Evolutionary conservation across 1,284 basidiomycete genomes (phyloP).

Genomic region (Ganoderma lucidum): DNA sequence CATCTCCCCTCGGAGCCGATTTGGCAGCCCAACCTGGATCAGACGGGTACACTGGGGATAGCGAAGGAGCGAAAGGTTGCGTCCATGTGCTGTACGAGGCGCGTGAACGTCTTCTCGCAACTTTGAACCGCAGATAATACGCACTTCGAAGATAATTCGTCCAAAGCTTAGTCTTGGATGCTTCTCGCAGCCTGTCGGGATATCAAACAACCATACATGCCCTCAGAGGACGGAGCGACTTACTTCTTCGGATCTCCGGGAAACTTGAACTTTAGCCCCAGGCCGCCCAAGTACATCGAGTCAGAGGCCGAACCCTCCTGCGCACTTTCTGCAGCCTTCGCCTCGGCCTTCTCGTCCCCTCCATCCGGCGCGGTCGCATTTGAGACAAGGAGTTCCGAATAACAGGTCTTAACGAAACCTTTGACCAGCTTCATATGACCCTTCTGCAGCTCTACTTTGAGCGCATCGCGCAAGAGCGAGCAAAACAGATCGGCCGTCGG

Average conservation of each 20-base stretch:
- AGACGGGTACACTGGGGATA: slow-evolving; percentile 97
- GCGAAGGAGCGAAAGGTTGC: slow-evolving; percentile 90
- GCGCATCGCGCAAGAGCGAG: slow-evolving; percentile 85
- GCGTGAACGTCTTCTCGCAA: slow-evolving; percentile 11
- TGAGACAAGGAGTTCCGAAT: slow-evolving; percentile 87
- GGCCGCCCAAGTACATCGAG: slow-evolving; percentile 81
- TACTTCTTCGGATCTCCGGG: slow-evolving; percentile 95
- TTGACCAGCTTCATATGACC: slow-evolving; percentile 96
- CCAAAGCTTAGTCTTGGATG: slow-evolving; percentile 98
- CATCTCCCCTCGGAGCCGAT: slow-evolving; percentile 94
- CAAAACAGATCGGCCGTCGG: slow-evolving; percentile 97
- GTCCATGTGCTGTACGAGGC: slow-evolving; percentile 73
- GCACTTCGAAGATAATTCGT: slow-evolving; percentile 85
- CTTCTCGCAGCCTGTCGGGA: slow-evolving; percentile 81
- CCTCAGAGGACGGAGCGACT: slow-evolving; percentile 36
- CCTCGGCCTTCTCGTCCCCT: slow-evolving; percentile 71
- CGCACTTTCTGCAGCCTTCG: slow-evolving; percentile 72
- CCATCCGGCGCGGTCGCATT: slow-evolving; percentile 65
- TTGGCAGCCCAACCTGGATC: slow-evolving; percentile 97
- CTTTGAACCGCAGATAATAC: slow-evolving; percentile 33
- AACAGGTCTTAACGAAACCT: slow-evolving; percentile 90
- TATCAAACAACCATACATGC: background rate
- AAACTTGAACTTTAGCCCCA: slow-evolving; percentile 90
- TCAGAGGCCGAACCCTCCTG: slow-evolving; percentile 58
- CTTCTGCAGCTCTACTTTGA: slow-evolving; percentile 88